Evolutionary conservation across 441 rosid species (phyloP).

Genomic region (Pelargonium myrrhifolium): DNA sequence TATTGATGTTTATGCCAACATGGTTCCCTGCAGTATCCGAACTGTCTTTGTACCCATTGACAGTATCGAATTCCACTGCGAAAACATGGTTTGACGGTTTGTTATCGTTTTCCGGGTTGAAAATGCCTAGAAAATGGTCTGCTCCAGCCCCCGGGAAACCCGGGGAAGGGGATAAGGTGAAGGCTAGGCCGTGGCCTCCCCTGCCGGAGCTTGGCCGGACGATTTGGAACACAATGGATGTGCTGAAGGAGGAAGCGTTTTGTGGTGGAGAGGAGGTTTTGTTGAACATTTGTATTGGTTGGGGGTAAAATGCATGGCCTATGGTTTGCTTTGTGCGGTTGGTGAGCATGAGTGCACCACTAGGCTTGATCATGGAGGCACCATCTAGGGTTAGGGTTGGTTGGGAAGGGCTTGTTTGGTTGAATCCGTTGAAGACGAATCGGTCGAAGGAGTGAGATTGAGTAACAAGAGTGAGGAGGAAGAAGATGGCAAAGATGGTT

Average conservation of each 20-base stretch:
- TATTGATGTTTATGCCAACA: slow-evolving; percentile 46
- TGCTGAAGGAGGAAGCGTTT: slow-evolving; percentile 36
- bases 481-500: slow-evolving; percentile 11
- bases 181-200: slow-evolving; percentile 64
- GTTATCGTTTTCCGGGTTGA: slow-evolving; percentile 21
- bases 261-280: slow-evolving; percentile 9
- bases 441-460: not conserved
- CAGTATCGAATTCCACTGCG: slow-evolving; percentile 63
- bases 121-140: slow-evolving; percentile 48
- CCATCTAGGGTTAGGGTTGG: not conserved
- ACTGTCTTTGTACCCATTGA: slow-evolving; percentile 35
- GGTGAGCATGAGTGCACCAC: slow-evolving; percentile 45
- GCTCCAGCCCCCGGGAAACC: slow-evolving; percentile 29
- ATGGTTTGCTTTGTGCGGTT: slow-evolving; percentile 16
- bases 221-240: slow-evolving; percentile 49
- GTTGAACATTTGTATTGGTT: slow-evolving; percentile 30
- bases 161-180: slow-evolving; percentile 42
- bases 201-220: slow-evolving; percentile 24
- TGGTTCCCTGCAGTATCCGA: slow-evolving; percentile 38
- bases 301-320: slow-evolving; percentile 49
- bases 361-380: slow-evolving; percentile 26
- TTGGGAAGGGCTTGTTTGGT: not conserved
- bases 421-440: slow-evolving; percentile 47
- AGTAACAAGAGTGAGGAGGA: slow-evolving; percentile 1
- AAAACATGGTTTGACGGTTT: slow-evolving; percentile 32